phyloP scores from a whole-genome alignment of 768 basidiomycete species.

The Phlebiopsis gigantea region DNA sequence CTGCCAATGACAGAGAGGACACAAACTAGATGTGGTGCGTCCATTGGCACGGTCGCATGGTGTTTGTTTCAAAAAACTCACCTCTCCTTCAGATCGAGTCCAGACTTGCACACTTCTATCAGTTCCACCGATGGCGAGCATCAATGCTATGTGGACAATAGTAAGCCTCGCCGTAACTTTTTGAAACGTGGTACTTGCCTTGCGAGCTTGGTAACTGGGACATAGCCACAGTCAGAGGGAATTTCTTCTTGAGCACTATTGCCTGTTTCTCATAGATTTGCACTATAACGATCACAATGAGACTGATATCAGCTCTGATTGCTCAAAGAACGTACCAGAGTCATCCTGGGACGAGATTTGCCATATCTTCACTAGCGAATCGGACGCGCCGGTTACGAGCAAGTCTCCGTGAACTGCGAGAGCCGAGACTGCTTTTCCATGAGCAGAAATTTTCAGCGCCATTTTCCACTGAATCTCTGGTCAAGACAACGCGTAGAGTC shows the following conservation, averaged over 20 bases:
- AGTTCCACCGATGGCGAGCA: constrained; percentile 84
- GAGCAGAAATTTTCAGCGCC: constrained; percentile 46
- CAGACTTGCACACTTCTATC: constrained; percentile 76
- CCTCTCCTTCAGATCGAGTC: constrained; percentile 55
- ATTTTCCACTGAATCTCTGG: constrained; percentile 52
- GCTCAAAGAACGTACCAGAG: constrained; percentile 24
- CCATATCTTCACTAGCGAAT: constrained; percentile 79
- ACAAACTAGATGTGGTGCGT: constrained; percentile 43
- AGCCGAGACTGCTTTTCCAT: constrained; percentile 65
- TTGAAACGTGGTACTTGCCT: constrained; percentile 37
- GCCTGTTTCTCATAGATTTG: constrained; percentile 8
- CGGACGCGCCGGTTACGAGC: constrained; percentile 79
- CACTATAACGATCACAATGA: neutral
- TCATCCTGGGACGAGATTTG: constrained; percentile 17
- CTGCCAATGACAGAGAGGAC: constrained; percentile 53
- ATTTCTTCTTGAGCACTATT: constrained; percentile 52
- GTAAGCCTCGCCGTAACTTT: no score
- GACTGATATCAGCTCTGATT: neutral
- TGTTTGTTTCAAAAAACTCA: constrained; percentile 32
- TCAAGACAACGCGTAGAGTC: constrained; percentile 8
- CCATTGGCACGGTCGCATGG: neutral
- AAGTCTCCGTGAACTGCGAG: constrained; percentile 45
- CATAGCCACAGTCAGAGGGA: constrained; percentile 68
- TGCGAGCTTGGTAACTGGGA: constrained; percentile 59
- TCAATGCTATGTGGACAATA: constrained; percentile 36